Evolutionary conservation across 2,329 filamentous ascomycete genomes (phyloP), one percentile per base, ranked within the genome.

Genomic region (Incumbomyces delicatus): DNA sequence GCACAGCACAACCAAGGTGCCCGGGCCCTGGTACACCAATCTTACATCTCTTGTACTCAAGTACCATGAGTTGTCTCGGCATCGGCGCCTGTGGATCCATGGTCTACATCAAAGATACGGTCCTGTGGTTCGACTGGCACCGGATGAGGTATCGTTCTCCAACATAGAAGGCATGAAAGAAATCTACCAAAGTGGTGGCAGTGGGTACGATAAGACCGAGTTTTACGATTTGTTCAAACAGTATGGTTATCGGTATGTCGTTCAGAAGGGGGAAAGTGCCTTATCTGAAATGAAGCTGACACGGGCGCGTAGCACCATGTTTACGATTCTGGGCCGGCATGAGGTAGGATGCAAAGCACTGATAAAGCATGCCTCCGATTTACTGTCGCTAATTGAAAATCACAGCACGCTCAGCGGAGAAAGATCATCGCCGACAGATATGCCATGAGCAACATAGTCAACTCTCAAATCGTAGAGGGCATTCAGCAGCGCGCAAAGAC

Each of bases 371-470:
- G 5, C 22, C 14, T 44, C 36, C 2, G 18, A 29, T 46, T 18
- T 41, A n/a, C 17, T 4, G 22, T 27, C 5, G 22, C 22, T 2
- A 6, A 49, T 17, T 40, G 42, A 49, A 8, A 27, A 44, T 39
- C 46, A 48, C 18, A 50, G 49, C 81, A 85, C 57, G 76, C 75
- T 27, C 75, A 73, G 52, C 72, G 78, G 49, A 83, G 80, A 58
- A 71, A 79, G 22, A 66, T 81, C 40, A 68, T 85, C 37, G 80
- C 80, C 1, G 78, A 83, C 57, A 71, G 79, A 27, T 85, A 85
- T 59, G 77, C 81, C 27, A 85, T 84, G 62, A 78, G 75, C 45
- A 85, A 83, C 57, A 67, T 85, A 41, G 72, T 83, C 64, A 74
- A 73, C 27, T 60, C 71, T 3, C 65, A 66, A 2, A 73, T 78